These are phyloP conservation scores for Penicillium psychrofluorescens DNA, from an alignment of 495 filamentous ascomycete species.

Conservation along the genomic window DNA sequence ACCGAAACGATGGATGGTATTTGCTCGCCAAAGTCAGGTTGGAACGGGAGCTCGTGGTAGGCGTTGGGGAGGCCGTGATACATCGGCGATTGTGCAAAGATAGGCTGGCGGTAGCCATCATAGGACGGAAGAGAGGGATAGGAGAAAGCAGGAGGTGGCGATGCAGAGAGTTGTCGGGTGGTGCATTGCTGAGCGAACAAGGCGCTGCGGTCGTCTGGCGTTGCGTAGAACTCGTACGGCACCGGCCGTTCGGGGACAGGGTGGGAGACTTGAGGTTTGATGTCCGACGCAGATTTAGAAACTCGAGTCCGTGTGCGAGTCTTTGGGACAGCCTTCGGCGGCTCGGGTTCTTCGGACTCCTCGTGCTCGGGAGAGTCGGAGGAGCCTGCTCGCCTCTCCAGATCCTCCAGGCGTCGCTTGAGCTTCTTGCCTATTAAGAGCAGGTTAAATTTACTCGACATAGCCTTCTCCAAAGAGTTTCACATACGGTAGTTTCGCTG, in stretches of 20 bases:
- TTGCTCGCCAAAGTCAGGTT: conserved; percentile 33
- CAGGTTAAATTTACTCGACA: neutral
- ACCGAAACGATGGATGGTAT: conserved; percentile 58
- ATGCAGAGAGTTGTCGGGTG: conserved; percentile 57
- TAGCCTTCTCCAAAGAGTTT: neutral
- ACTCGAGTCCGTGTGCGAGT: conserved; percentile 36
- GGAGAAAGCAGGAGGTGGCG: conserved; percentile 69
- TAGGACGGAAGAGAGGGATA: conserved; percentile 60
- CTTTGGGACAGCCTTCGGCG: conserved; percentile 39
- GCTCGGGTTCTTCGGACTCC: conserved; percentile 45
- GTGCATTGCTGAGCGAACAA: conserved; percentile 64
- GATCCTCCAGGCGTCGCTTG: conserved; percentile 93
- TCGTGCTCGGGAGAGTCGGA: conserved; percentile 61
- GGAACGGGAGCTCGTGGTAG: no score
- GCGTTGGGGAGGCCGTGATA: conserved; percentile 36
- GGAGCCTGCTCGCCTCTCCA: conserved; percentile 85
- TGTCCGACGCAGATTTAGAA: conserved; percentile 35
- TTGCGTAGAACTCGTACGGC: conserved; percentile 30
- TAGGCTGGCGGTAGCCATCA: conserved; percentile 56
- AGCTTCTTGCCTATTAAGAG: conserved; percentile 82
- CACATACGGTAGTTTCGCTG: conserved; percentile 96
- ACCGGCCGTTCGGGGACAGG: conserved; percentile 14
- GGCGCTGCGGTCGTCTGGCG: conserved; percentile 37
- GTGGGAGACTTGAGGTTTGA: conserved; percentile 28
- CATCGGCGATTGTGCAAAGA: conserved; percentile 53